phyloP scores from a whole-genome alignment of 352 stramenopile genomes.

The Phytophthora pistaciae region DNA sequence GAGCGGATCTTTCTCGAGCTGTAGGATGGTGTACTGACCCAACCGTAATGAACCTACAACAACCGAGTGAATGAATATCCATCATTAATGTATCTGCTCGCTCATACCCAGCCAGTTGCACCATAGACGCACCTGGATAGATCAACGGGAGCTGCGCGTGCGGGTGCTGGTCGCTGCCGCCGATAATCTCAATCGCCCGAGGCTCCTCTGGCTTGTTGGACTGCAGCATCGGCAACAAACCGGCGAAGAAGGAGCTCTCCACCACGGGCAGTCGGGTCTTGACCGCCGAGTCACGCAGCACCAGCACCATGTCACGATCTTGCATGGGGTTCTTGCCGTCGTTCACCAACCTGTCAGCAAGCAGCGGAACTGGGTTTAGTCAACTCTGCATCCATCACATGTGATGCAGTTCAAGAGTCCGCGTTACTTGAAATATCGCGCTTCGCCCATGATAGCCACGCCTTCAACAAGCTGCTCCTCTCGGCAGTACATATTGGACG shows the following conservation, averaged over 20 bases:
- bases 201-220: constrained; percentile 33
- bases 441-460: constrained; percentile 59
- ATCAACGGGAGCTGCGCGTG: constrained; percentile 57
- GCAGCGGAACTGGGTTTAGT: not conserved
- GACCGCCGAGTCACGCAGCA: constrained; percentile 64
- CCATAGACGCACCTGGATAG: constrained; percentile 57
- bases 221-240: constrained; percentile 46
- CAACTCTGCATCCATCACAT: not conserved
- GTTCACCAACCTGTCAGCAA: constrained; percentile 52
- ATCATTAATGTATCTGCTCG: constrained; percentile 2
- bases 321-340: constrained; percentile 66
- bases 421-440: constrained; percentile 67
- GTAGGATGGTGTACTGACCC: constrained; percentile 81
- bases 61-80: constrained; percentile 2
- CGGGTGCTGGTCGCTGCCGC: constrained; percentile 55
- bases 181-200: constrained; percentile 63
- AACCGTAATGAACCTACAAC: constrained; percentile 63
- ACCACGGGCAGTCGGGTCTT: constrained; percentile 46
- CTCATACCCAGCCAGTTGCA: constrained; percentile 1
- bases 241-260: constrained; percentile 48
- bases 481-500: constrained; percentile 71
- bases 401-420: not conserved
- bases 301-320: constrained; percentile 64
- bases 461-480: constrained; percentile 52
- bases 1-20: constrained; percentile 60